Evolutionary conservation across 768 basidiomycete genomes (phyloP).

Genomic region (Thelephora ganbajun): DNA sequence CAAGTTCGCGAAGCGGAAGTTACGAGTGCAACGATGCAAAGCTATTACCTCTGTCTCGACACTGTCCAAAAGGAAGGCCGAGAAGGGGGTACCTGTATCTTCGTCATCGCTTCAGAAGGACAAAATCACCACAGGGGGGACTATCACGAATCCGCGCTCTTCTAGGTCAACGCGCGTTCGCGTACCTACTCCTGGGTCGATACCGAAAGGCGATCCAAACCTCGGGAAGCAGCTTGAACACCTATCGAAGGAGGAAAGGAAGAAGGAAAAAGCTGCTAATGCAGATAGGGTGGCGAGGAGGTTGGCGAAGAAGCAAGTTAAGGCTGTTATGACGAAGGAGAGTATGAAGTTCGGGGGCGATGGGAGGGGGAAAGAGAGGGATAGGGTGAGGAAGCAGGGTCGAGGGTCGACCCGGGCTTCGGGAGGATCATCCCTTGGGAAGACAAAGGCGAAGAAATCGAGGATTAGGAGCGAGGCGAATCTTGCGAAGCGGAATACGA

Average conservation of each 20-base stretch:
- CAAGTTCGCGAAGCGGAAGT: constrained; percentile 85
- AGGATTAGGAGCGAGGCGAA: constrained; percentile 43
- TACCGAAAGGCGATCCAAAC: constrained; percentile 67
- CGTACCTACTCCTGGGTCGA: constrained; percentile 2
- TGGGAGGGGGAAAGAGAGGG: constrained; percentile 25
- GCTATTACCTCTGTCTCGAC: constrained; percentile 31
- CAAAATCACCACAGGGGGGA: neutral
- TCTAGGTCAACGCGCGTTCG: neutral
- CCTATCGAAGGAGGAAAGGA: constrained; percentile 77
- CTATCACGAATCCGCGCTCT: constrained; percentile 1
- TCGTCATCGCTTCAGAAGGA: constrained; percentile 1
- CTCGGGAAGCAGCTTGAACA: constrained; percentile 69
- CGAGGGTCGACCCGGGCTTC: too few species aligned
- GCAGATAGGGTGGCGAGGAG: constrained; percentile 71
- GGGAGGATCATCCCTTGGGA: constrained; percentile 5
- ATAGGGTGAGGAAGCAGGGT: constrained; percentile 14
- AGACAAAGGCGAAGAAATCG: constrained; percentile 24
- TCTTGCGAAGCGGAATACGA: constrained; percentile 38
- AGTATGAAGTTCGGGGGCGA: constrained; percentile 24
- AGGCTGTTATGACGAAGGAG: constrained; percentile 32
- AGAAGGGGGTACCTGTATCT: constrained; percentile 2
- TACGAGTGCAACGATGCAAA: constrained; percentile 87
- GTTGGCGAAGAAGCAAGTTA: constrained; percentile 79
- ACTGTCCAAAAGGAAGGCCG: constrained; percentile 12
- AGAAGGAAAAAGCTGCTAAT: constrained; percentile 66